These are phyloP conservation scores for Rheum nobile DNA, from an alignment of 148 eudicot species.

Conservation along the genomic window DNA sequence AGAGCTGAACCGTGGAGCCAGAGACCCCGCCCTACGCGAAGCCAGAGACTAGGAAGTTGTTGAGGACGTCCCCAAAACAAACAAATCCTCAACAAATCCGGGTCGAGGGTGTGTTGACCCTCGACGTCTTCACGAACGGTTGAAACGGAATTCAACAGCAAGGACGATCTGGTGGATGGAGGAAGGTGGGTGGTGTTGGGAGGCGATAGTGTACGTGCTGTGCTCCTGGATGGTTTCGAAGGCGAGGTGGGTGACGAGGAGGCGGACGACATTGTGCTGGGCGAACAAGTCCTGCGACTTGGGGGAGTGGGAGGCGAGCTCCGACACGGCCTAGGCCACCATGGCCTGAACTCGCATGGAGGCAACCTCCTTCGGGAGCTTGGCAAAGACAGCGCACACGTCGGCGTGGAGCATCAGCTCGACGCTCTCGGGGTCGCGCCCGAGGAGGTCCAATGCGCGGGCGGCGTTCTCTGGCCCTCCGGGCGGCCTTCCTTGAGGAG, in stretches of 20 bases:
- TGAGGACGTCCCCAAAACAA: no score
- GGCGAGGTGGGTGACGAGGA: conserved; percentile 69
- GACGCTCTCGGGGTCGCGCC: conserved; percentile 60
- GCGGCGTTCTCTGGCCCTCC: conserved; percentile 86
- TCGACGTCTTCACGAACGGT: no score
- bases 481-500: conserved; percentile 56
- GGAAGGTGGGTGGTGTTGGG: conserved; percentile 9
- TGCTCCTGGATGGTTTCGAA: conserved; percentile 83
- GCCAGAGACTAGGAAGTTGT: no score
- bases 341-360: conserved; percentile 78
- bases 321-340: conserved; percentile 90
- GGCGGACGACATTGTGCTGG: conserved; percentile 55
- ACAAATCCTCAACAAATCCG: no score
- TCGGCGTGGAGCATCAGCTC: conserved; percentile 67
- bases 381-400: conserved; percentile 58
- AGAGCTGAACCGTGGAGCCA: no score
- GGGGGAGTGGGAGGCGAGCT: conserved; percentile 42
- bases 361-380: conserved; percentile 60
- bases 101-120: no score
- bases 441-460: conserved; percentile 56
- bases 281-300: conserved; percentile 70
- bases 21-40: no score
- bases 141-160: no score
- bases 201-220: conserved; percentile 46
- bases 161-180: conserved; percentile 40